These are phyloP conservation scores for Dendrothele bispora DNA, from an alignment of 768 basidiomycete species.

Conservation along the genomic window DNA sequence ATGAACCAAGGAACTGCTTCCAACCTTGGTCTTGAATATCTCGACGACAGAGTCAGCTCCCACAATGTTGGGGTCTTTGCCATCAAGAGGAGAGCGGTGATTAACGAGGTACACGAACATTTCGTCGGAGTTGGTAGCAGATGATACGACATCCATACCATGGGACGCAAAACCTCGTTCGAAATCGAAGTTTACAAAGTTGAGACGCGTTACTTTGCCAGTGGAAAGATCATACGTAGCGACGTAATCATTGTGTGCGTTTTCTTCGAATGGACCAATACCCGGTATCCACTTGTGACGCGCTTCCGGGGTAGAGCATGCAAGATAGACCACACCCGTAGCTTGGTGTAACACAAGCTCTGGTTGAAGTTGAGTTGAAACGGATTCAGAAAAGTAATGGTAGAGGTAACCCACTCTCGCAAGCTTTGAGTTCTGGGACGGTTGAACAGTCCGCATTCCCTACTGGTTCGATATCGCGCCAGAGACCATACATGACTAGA, in stretches of 20 bases:
- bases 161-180: slow-evolving; percentile 53
- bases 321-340: slow-evolving; percentile 58
- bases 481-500: slow-evolving; percentile 41
- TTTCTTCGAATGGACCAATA: slow-evolving; percentile 32
- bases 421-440: slow-evolving; percentile 58
- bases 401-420: slow-evolving; percentile 54
- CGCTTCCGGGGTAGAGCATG: slow-evolving; percentile 54
- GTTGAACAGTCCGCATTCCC: slow-evolving; percentile 42
- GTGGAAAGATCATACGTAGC: slow-evolving; percentile 57
- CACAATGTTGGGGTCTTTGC: slow-evolving; percentile 31
- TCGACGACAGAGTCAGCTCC: slow-evolving; percentile 78
- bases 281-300: slow-evolving; percentile 56
- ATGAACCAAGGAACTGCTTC: slow-evolving; percentile 45
- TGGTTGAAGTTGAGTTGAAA: slow-evolving; percentile 35
- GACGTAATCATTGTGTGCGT: slow-evolving; percentile 51
- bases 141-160: slow-evolving; percentile 69
- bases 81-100: slow-evolving; percentile 54
- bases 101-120: slow-evolving; percentile 74
- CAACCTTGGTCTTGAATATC: slow-evolving; percentile 57
- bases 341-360: slow-evolving; percentile 61
- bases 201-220: slow-evolving; percentile 43
- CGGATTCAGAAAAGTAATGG: slow-evolving; percentile 9
- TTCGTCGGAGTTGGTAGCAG: slow-evolving; percentile 41
- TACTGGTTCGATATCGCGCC: slow-evolving; percentile 41
- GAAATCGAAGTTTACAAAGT: slow-evolving; percentile 35